Percentiles rank a stretch among this genome's conserved stretches.
These are phyloP conservation scores for Ajuga reptans DNA, from an alignment of 305 asterid genomes.

Conservation along the genomic window DNA sequence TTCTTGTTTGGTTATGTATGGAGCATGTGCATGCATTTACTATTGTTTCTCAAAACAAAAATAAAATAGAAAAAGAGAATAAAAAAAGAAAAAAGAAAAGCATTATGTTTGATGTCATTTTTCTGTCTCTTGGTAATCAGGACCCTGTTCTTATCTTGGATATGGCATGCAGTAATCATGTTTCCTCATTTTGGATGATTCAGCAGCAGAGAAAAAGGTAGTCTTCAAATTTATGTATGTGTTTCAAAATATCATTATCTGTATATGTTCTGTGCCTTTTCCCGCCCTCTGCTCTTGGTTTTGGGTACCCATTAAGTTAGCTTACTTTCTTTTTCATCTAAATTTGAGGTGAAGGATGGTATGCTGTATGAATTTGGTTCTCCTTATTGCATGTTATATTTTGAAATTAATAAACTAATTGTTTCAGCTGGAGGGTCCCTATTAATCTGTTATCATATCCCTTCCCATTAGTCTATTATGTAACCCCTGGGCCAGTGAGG, in stretches of 20 bases:
- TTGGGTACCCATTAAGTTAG: not conserved
- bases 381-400: not conserved
- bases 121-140: slow-evolving; percentile 39
- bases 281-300: slow-evolving; percentile 1
- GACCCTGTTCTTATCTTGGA: slow-evolving; percentile 82
- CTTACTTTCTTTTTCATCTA: not conserved
- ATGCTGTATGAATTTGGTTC: not conserved
- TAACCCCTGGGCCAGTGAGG: too few relatives aligned
- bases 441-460: not conserved
- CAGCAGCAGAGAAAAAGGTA: slow-evolving; percentile 84
- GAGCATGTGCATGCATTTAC: not conserved
- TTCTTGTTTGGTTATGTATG: slow-evolving; percentile 13
- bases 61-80: not conserved
- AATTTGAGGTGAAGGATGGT: slow-evolving; percentile 13
- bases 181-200: slow-evolving; percentile 91
- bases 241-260: not conserved
- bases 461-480: too few relatives aligned
- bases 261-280: slow-evolving; percentile 15
- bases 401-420: not conserved
- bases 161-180: slow-evolving; percentile 60
- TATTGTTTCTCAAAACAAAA: slow-evolving; percentile 9
- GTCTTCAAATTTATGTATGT: slow-evolving; percentile 1
- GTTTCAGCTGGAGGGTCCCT: not conserved
- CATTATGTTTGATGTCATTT: slow-evolving; percentile 7
- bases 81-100: not conserved